Conservation (phyloP, 2,329 filamentous ascomycete species). For the Bipolaris cookei region DNA sequence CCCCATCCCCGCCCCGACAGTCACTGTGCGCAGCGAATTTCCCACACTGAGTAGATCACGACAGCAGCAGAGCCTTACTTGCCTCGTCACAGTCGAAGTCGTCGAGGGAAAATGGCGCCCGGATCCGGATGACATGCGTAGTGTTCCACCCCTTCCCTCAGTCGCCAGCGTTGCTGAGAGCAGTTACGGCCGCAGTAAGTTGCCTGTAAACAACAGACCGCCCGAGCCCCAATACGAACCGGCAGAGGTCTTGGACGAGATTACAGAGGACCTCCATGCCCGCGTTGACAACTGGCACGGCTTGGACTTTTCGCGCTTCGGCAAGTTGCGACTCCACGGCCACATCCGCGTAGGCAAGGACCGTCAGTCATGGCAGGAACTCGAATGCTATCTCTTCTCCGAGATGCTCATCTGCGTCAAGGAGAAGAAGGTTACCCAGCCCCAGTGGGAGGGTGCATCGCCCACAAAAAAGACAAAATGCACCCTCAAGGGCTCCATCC, state of each 20-base stretch:
- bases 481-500: slow-evolving; percentile 93
- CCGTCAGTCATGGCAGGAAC: slow-evolving; percentile 93
- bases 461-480: slow-evolving; percentile 72
- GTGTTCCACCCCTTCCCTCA: slow-evolving; percentile 58
- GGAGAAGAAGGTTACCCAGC: slow-evolving; percentile 78
- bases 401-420: slow-evolving; percentile 99
- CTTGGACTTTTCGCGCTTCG: slow-evolving; percentile 90
- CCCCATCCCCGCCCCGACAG: slow-evolving; percentile 85
- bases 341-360: slow-evolving; percentile 95
- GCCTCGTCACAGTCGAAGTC: slow-evolving; percentile 91
- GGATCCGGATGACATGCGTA: slow-evolving; percentile 76
- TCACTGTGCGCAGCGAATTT: slow-evolving; percentile 97
- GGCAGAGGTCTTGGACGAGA: slow-evolving; percentile 76
- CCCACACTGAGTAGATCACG: slow-evolving; percentile 90
- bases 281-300: slow-evolving; percentile 99
- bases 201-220: slow-evolving; percentile 60
- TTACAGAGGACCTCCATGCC: slow-evolving; percentile 81
- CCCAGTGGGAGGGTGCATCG: slow-evolving; percentile 69
- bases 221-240: slow-evolving; percentile 70
- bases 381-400: slow-evolving; percentile 95
- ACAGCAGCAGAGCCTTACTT: slow-evolving; percentile 93
- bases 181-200: slow-evolving; percentile 60
- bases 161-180: slow-evolving; percentile 55
- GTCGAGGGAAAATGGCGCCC: slow-evolving; percentile 90
- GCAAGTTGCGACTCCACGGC: slow-evolving; percentile 87